A percentile compares a stretch with the other conserved stretches of the same genome.
Evolutionary conservation across 192 early-diverging fungal genomes (phyloP).

Genomic region (Linnemannia schmuckeri): DNA sequence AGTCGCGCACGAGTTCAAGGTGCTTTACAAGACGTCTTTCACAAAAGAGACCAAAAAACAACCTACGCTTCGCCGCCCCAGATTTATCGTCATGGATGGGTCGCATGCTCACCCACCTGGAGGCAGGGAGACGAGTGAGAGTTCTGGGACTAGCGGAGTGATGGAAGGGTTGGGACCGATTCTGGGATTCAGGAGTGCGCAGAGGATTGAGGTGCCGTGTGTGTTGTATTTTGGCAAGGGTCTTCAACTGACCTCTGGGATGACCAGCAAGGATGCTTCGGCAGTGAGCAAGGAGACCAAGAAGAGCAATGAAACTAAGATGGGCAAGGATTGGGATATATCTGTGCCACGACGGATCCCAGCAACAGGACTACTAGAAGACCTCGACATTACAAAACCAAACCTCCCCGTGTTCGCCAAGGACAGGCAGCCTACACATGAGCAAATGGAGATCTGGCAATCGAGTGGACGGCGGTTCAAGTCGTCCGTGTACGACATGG

Average conservation of each 20-base stretch:
- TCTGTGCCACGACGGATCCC: neutral
- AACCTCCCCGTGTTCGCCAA: neutral
- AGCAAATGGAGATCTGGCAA: neutral
- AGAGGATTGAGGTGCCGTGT: slow-evolving; percentile 9
- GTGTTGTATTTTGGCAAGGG: slow-evolving; percentile 18
- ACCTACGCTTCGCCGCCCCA: neutral
- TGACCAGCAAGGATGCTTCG: neutral
- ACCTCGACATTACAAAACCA: slow-evolving; percentile 8
- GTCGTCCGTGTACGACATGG: slow-evolving; percentile 33
- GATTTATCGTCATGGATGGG: neutral
- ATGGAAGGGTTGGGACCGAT: neutral
- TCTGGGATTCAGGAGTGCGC: neutral
- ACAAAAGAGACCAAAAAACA: neutral
- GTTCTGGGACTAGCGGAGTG: neutral
- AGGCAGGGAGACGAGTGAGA: neutral
- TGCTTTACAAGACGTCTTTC: neutral
- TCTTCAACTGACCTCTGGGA: no score
- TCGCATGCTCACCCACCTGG: neutral
- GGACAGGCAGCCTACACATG: neutral
- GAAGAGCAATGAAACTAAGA: neutral
- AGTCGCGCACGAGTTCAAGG: slow-evolving; percentile 4
- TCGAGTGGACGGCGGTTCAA: neutral
- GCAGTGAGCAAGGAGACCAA: neutral
- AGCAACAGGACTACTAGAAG: neutral
- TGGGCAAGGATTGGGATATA: neutral